Evolutionary conservation across 2,329 filamentous ascomycete species (phyloP).

Genomic region (Paracamarosporium sp.): DNA sequence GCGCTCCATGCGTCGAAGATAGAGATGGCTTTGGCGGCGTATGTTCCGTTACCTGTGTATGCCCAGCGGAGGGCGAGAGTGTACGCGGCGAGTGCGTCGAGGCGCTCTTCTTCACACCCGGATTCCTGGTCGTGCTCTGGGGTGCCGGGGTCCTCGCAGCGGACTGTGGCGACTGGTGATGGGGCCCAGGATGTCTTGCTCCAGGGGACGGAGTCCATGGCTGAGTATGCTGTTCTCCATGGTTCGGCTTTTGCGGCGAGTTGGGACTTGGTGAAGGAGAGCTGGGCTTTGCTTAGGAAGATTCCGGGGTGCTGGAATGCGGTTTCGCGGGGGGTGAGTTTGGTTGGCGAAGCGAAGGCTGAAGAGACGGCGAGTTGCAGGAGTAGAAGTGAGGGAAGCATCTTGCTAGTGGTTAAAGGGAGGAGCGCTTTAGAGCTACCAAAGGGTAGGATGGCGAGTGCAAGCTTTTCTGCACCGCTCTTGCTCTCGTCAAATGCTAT

Average conservation of each 20-base stretch:
- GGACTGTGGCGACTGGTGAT: neutral
- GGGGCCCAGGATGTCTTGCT: neutral
- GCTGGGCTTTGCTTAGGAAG: neutral
- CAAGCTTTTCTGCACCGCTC: neutral
- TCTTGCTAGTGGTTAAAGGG: neutral
- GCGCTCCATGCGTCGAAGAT: conserved; percentile 1
- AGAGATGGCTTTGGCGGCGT: neutral
- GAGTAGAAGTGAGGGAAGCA: neutral
- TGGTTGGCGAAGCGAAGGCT: neutral
- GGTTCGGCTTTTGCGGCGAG: neutral
- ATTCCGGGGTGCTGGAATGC: neutral
- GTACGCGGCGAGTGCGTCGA: neutral
- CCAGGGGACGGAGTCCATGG: neutral
- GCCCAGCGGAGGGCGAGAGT: neutral
- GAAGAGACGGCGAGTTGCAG: neutral
- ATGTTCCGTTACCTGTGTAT: neutral
- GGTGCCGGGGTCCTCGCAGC: conserved; percentile 1
- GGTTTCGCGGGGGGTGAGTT: neutral
- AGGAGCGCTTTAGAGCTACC: neutral
- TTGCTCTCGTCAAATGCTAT: too few relatives aligned
- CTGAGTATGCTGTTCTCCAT: conserved; percentile 1
- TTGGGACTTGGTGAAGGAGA: conserved; percentile 1
- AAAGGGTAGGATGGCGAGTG: neutral
- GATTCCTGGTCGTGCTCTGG: conserved; percentile 1
- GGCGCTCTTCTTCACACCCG: neutral